Evolutionary conservation across 257 asterid genomes (phyloP), one percentile per base, ranked within the genome.

Genomic region (Przewalskia tangutica): DNA sequence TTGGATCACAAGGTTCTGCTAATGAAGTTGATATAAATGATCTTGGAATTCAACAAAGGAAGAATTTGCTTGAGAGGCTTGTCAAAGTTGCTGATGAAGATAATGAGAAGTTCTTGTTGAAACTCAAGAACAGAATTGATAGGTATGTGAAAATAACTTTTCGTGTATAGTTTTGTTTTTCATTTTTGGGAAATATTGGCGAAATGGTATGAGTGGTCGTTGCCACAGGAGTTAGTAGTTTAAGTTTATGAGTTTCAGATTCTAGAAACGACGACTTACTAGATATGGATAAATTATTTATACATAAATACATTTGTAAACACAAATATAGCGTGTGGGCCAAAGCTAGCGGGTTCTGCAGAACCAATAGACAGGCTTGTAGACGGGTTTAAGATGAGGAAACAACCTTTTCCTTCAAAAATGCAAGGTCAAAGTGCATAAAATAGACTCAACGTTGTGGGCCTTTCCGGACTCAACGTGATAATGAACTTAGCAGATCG

Each of bases 21-120:
- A 0, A 40, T 44, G 58, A 18, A 44, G 11, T 71, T 71, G 58
- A 71, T 71, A 71, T 17, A 18, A 46, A 6, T 44, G 11, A 71
- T 44, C 20, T 71, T 71, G 78, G 78, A 18, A 10, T 5, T 71
- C 78, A 71, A 2, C 84, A 81, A 38, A 90, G 89, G 83, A 87
- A 79, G 87, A 86, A 84, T 80, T 38, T 91, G 75, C 87, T 93
- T 1, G 93, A 93, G 58, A 88, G 92, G 53, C 70, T 93, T 76
- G 91, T 93, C 36, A 89, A 82, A 16, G 85, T 76, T 38, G 93
- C 91, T 0, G 95, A 91, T 20, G 94, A 91, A 32, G 97, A 93
- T 58, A 91, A 93, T 46, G 97, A 93, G 79, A 89, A 86, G 87
- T 93, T 93, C 84, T 82, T 93, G 84, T 32, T 81, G 23, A 91